A percentile compares a stretch with the other conserved stretches of the same genome.
Conservation (phyloP, 176 grass and related monocot genomes). For the Cymbopogon citratus region DNA sequence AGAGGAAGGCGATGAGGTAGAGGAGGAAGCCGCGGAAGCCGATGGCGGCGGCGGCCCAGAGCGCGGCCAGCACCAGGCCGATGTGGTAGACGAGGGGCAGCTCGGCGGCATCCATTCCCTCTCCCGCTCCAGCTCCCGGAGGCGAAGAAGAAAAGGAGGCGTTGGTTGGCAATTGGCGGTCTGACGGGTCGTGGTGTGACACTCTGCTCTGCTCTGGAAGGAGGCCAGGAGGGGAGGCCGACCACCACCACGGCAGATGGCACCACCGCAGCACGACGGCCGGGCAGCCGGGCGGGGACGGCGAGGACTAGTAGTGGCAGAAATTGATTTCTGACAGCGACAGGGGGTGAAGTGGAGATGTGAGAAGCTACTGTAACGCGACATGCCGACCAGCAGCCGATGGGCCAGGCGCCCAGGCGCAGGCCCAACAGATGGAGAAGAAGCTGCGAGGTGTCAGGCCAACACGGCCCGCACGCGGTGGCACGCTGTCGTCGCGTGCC, state of each 20-base stretch:
- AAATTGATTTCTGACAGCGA: neutral
- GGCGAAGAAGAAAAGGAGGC: neutral
- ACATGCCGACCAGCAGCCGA: too few species aligned
- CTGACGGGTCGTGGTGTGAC: neutral
- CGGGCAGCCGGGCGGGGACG: neutral
- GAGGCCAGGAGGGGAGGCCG: neutral
- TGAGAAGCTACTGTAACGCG: too few species aligned
- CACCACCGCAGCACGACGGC: neutral
- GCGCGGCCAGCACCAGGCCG: conserved; percentile 47
- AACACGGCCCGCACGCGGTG: neutral
- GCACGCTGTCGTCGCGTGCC: neutral
- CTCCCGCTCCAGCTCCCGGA: neutral
- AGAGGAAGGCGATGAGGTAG: conserved; percentile 77
- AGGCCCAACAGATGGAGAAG: too few species aligned
- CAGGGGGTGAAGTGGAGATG: neutral
- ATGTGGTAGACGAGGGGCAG: conserved; percentile 72
- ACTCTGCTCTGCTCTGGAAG: neutral
- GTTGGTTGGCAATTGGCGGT: neutral
- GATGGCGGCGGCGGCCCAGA: conserved; percentile 58
- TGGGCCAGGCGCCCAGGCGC: too few species aligned
- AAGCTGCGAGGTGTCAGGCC: too few species aligned
- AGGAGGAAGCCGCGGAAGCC: conserved; percentile 45
- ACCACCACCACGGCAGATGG: neutral
- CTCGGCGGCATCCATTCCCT: conserved; percentile 58
- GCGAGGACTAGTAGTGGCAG: neutral